Conservation (phyloP, 805 yeast genomes). For the Ogataea nitratoaversa region DNA sequence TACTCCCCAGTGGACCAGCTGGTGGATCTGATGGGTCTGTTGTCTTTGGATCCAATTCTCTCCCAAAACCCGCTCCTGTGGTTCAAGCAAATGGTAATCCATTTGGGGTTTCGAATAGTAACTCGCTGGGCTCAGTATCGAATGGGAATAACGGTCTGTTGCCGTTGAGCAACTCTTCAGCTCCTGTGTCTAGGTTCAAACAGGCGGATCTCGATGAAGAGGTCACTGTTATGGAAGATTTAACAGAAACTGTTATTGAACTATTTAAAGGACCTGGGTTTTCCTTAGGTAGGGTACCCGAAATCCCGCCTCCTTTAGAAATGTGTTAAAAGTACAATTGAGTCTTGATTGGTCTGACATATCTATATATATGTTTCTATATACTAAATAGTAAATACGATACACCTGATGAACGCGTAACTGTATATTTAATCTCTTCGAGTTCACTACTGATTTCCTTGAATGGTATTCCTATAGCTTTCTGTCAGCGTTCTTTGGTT, state of each 20-base stretch:
- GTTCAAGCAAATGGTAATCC: too few relatives aligned
- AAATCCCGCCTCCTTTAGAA: conserved; percentile 62
- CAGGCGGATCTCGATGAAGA: conserved; percentile 23
- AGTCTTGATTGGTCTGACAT: too few relatives aligned
- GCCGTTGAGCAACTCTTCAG: too few relatives aligned
- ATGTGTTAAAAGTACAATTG: conserved; percentile 34
- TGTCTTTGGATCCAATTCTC: too few relatives aligned
- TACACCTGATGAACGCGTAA: too few relatives aligned
- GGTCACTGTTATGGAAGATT: conserved; percentile 30
- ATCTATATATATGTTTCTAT: too few relatives aligned
- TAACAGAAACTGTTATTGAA: conserved; percentile 39
- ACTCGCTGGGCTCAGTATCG: not conserved
- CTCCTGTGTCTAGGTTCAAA: conserved; percentile 9
- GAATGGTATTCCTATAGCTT: conserved; percentile 27
- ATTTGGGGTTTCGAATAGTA: too few relatives aligned
- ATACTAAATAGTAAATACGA: too few relatives aligned
- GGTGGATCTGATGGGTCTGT: not conserved
- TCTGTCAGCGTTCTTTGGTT: conserved; percentile 36
- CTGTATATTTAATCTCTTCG: too few relatives aligned
- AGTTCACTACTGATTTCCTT: conserved; percentile 1
- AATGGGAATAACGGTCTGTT: too few relatives aligned
- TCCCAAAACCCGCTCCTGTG: too few relatives aligned
- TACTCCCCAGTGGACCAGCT: not conserved
- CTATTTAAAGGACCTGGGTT: conserved; percentile 48
- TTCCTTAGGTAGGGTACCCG: conserved; percentile 64